phyloP scores from a whole-genome alignment of 345 rosid species.

The Noccaea bulbosa region DNA sequence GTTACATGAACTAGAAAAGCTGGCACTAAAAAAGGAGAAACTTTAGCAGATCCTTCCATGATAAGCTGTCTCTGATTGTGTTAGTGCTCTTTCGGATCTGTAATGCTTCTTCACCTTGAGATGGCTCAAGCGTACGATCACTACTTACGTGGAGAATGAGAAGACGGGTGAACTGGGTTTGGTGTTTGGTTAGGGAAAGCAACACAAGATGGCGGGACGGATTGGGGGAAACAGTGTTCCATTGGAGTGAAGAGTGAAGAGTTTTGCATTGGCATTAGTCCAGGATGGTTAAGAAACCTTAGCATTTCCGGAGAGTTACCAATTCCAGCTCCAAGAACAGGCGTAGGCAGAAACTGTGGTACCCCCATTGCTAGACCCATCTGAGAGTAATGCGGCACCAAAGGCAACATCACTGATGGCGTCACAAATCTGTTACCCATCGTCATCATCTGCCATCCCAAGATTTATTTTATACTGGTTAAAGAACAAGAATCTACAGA shows the following conservation, averaged over 20 bases:
- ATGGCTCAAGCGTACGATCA: conserved; percentile 19
- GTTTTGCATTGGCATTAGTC: conserved; percentile 28
- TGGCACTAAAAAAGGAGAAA: background rate
- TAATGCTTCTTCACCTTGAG: background rate
- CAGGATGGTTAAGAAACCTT: conserved; percentile 32
- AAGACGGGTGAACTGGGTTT: conserved; percentile 20
- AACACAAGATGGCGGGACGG: conserved; percentile 19
- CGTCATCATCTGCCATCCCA: conserved; percentile 47
- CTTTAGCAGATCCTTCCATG: conserved; percentile 24
- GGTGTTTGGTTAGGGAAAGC: conserved; percentile 28
- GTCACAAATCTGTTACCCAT: conserved; percentile 51
- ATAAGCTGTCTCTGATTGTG: conserved; percentile 3
- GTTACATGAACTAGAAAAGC: conserved; percentile 32
- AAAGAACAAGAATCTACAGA: background rate
- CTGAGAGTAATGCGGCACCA: conserved; percentile 35
- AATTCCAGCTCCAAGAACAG: conserved; percentile 24
- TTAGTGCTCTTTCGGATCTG: conserved; percentile 22
- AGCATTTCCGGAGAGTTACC: conserved; percentile 20
- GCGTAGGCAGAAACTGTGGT: conserved; percentile 34
- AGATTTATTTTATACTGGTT: conserved; percentile 25
- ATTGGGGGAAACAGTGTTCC: conserved; percentile 29
- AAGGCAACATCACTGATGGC: conserved; percentile 43
- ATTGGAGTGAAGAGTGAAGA: conserved; percentile 24
- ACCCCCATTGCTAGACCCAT: conserved; percentile 36
- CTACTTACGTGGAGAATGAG: conserved; percentile 3